Evolutionary conservation across 2,329 filamentous ascomycete species (phyloP), one percentile per base, ranked within the genome.

Genomic region (Raffaelea albimanens): DNA sequence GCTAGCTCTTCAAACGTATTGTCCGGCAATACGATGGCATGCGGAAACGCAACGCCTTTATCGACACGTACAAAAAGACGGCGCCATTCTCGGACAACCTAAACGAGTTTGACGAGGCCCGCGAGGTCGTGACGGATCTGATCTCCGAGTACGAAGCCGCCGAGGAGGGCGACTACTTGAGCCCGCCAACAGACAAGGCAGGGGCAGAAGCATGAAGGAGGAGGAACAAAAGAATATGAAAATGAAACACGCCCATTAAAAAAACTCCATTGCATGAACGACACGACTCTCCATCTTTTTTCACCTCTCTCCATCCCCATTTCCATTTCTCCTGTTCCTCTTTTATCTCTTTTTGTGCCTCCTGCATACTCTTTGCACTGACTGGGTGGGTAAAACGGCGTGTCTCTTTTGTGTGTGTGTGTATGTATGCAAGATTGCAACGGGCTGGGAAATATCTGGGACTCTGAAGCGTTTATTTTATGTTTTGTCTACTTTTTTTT

Each of bases 101-200:
- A 39, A 80, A 86, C 56, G 91, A 98, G 66, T 98, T 98, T 58
- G 94, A 98, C 63, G 90, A 96, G 66, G 87, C 93, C 31, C 80
- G 87, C 55, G 85, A 93, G 60, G 91, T 97, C 5, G 91, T 97
- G 19, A 81, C 83, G 58, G 91, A 95, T 63, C 69, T 97, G 53
- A 91, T 97, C 61, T 78, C 80, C 45, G 93, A 98, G 71, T 98
- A 98, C 63, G 91, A 97, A 68, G 90, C 91, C 25, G 93, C 93
- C 4, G 93, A 98, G 66, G 78, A 85, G 61, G 82, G 87, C 31
- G 84, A 95, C 59, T 98, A 98, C 63, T 70, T 98, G 45, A 91
- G 85, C 9, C 83, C 83, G 49, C 70, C 72, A 21, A 75, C 72
- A 18, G 71, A 74, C 43, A 70, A 72, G 58, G 73, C 69, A 3